These are phyloP conservation scores for Teunomyces lycoperdinae DNA, from an alignment of 805 yeast genomes.

Conservation along the genomic window DNA sequence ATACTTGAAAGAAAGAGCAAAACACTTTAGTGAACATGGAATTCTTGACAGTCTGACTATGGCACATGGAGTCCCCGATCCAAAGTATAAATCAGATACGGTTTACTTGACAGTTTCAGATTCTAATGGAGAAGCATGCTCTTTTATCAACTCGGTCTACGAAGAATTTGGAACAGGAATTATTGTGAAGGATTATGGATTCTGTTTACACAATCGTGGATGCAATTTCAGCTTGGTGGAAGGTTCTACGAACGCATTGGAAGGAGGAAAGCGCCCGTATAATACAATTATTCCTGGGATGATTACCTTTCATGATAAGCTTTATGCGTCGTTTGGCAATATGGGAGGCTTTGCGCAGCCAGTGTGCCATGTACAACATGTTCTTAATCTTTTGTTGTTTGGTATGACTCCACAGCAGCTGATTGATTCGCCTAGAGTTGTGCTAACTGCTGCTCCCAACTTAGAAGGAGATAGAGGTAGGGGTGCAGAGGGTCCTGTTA, in stretches of 20 bases:
- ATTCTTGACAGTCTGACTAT: conserved; percentile 43
- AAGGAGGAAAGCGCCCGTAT: conserved; percentile 70
- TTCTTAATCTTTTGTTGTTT: conserved; percentile 60
- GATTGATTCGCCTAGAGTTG: conserved; percentile 71
- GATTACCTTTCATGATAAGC: conserved; percentile 53
- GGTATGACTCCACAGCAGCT: conserved; percentile 70
- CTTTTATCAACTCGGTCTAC: conserved; percentile 75
- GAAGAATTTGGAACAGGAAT: conserved; percentile 69
- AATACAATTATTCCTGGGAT: conserved; percentile 84
- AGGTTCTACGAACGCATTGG: conserved; percentile 57
- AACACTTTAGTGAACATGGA: conserved; percentile 38
- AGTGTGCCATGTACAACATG: conserved; percentile 79
- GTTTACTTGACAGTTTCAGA: conserved; percentile 68
- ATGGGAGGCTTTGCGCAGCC: conserved; percentile 91
- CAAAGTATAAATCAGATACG: conserved; percentile 63
- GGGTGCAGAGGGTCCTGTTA: conserved; percentile 65
- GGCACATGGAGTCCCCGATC: conserved; percentile 55
- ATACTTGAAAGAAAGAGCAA: conserved; percentile 50
- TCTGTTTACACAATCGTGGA: conserved; percentile 73
- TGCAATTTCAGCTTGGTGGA: conserved; percentile 65
- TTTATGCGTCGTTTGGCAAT: conserved; percentile 74
- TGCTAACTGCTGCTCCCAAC: conserved; percentile 53
- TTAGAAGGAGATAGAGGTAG: conserved; percentile 46
- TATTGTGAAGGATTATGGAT: conserved; percentile 62
- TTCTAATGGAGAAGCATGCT: conserved; percentile 71